A percentile compares a stretch with the other conserved stretches of the same genome.
Conservation (phyloP, 2,329 filamentous ascomycete species). For the Aspergillus neoniger region DNA sequence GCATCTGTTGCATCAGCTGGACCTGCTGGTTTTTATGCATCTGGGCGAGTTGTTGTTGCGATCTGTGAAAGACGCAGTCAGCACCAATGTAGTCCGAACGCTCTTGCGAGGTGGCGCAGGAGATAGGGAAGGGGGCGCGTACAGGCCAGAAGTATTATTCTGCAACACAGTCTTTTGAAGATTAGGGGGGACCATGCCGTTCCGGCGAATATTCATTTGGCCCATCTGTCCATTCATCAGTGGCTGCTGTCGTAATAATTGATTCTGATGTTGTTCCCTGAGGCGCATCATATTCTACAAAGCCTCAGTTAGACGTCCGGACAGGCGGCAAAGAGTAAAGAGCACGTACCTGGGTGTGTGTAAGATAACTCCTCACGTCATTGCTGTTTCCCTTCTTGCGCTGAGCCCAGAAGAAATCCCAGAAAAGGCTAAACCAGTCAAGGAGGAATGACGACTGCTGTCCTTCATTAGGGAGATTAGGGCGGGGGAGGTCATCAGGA, state of each 20-base stretch:
- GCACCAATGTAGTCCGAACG: slow-evolving; percentile 13
- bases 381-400: slow-evolving; percentile 66
- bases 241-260: slow-evolving; percentile 73
- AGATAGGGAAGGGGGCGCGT: slow-evolving; percentile 26
- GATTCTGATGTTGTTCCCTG: slow-evolving; percentile 74
- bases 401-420: slow-evolving; percentile 89
- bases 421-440: slow-evolving; percentile 97
- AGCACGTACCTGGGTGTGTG: slow-evolving; percentile 71
- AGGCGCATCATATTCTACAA: slow-evolving; percentile 65
- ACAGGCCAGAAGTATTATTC: slow-evolving; percentile 60
- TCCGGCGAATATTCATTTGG: slow-evolving; percentile 61
- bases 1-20: slow-evolving; percentile 76
- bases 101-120: slow-evolving; percentile 2
- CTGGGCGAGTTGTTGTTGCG: slow-evolving; percentile 69
- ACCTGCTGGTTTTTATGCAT: slow-evolving; percentile 60
- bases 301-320: slow-evolving; percentile 22
- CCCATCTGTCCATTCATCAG: slow-evolving; percentile 58
- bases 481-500: slow-evolving; percentile 73
- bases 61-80: slow-evolving; percentile 44
- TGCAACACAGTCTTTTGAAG: slow-evolving; percentile 76
- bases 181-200: slow-evolving; percentile 40
- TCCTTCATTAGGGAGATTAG: slow-evolving; percentile 60
- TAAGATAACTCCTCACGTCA: slow-evolving; percentile 73
- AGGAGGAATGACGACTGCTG: slow-evolving; percentile 80
- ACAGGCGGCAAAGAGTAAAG: slow-evolving; percentile 3